Conservation (phyloP, 805 yeast species). For the Saturnispora mendoncae region DNA sequence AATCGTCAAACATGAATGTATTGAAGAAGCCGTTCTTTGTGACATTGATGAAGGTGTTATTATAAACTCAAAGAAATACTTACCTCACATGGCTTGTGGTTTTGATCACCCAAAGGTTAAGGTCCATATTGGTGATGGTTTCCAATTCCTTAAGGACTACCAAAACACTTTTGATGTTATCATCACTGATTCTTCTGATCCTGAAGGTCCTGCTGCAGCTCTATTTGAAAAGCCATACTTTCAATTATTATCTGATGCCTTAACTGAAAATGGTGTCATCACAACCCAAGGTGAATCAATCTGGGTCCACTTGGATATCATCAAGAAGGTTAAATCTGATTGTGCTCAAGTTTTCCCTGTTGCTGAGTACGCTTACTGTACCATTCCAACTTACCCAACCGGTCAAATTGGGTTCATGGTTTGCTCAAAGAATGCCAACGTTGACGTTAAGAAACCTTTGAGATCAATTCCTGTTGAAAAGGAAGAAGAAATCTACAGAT, state of each 20-base stretch:
- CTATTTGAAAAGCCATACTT: constrained; percentile 91
- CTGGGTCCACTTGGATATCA: constrained; percentile 84
- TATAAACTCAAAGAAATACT: constrained; percentile 72
- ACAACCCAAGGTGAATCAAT: constrained; percentile 94
- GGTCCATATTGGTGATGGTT: constrained; percentile 95
- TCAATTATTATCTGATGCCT: constrained; percentile 73
- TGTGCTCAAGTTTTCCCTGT: constrained; percentile 83
- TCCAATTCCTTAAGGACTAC: constrained; percentile 81
- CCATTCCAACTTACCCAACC: constrained; percentile 94
- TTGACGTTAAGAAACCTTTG: constrained; percentile 59
- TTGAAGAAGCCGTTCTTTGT: constrained; percentile 63
- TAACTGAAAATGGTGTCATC: constrained; percentile 83
- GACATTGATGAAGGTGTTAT: constrained; percentile 95
- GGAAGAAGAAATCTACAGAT: constrained; percentile 59
- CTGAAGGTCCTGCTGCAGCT: constrained; percentile 96
- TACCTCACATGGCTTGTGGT: constrained; percentile 81
- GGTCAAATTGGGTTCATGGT: constrained; percentile 99
- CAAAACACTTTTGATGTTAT: constrained; percentile 87
- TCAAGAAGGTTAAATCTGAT: constrained; percentile 71
- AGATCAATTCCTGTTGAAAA: constrained; percentile 55
- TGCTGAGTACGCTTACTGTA: constrained; percentile 83
- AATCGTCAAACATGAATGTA: constrained; percentile 54
- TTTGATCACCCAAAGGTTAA: constrained; percentile 82
- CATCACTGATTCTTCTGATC: constrained; percentile 95
- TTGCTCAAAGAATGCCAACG: constrained; percentile 65